These are phyloP conservation scores for Rutstroemia sp. DNA, from an alignment of 2,329 filamentous ascomycete species.

Conservation along the genomic window DNA sequence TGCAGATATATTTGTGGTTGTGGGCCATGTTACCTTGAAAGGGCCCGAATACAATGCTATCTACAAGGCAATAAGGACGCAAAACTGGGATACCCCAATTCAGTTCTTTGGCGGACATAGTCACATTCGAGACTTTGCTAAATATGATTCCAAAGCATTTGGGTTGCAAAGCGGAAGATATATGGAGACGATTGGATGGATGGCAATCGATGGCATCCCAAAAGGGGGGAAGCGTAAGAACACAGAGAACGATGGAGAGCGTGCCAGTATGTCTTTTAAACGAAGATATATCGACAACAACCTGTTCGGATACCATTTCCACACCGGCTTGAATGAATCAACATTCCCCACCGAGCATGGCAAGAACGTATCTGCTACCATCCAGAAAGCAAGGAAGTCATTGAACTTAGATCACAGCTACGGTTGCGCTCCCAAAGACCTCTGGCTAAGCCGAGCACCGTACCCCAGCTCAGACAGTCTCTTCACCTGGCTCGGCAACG, in stretches of 20 bases:
- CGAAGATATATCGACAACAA: slow-evolving; percentile 94
- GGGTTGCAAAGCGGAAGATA: slow-evolving; percentile 85
- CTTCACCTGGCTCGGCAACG: slow-evolving; percentile 69
- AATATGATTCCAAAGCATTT: slow-evolving; percentile 70
- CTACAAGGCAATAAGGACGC: slow-evolving; percentile 68
- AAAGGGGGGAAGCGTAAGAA: slow-evolving; percentile 26
- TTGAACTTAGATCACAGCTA: slow-evolving; percentile 66
- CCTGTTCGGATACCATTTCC: slow-evolving; percentile 72
- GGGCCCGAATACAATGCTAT: slow-evolving; percentile 74
- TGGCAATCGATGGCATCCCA: slow-evolving; percentile 64
- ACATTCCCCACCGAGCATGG: slow-evolving; percentile 74
- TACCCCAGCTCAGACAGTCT: slow-evolving; percentile 71
- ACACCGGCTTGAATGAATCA: slow-evolving; percentile 62
- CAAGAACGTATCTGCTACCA: slow-evolving; percentile 61
- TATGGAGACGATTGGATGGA: slow-evolving; percentile 91
- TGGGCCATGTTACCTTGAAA: slow-evolving; percentile 76
- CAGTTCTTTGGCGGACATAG: slow-evolving; percentile 88
- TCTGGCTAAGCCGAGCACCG: slow-evolving; percentile 74
- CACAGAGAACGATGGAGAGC: slow-evolving; percentile 11
- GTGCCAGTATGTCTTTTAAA: slow-evolving; percentile 50
- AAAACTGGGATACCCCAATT: slow-evolving; percentile 76
- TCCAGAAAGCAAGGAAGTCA: slow-evolving; percentile 59
- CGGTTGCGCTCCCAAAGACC: slow-evolving; percentile 74
- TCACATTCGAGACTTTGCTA: slow-evolving; percentile 78
- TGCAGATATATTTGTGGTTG: slow-evolving; percentile 78